These are phyloP conservation scores for Phialemonium atrogriseum DNA, from an alignment of 2,329 filamentous ascomycete species.

Conservation along the genomic window DNA sequence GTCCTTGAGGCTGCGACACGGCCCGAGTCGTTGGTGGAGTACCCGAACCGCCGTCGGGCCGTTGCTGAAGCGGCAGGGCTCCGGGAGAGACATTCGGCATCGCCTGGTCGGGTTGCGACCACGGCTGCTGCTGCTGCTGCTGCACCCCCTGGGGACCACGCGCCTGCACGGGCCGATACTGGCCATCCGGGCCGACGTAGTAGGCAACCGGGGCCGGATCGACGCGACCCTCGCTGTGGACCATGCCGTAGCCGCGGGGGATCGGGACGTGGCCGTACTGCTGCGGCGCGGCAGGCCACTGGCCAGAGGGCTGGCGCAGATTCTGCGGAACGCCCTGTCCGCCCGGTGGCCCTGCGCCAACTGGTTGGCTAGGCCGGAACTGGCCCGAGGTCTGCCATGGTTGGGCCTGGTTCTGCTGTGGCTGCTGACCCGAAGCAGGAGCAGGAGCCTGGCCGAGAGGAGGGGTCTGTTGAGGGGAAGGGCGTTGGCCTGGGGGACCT, in stretches of 20 bases:
- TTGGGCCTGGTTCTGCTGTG: not conserved
- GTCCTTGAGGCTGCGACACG: not conserved
- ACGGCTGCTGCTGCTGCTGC: constrained; percentile 4
- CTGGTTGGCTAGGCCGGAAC: too few relatives aligned
- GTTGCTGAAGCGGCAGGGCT: not conserved
- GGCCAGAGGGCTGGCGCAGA: constrained; percentile 1
- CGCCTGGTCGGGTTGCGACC: constrained; percentile 3
- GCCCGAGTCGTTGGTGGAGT: not conserved
- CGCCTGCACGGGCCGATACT: constrained; percentile 1
- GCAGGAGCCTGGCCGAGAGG: constrained; percentile 1
- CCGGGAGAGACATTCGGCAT: not conserved
- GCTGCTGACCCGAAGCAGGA: constrained; percentile 8
- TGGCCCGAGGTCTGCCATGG: not conserved
- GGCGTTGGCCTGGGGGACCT: constrained; percentile 2
- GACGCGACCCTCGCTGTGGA: constrained; percentile 14
- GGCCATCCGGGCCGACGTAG: constrained; percentile 10
- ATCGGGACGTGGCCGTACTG: constrained; percentile 18
- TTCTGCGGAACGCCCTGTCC: too few relatives aligned
- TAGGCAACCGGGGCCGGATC: constrained; percentile 12
- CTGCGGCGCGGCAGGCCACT: constrained; percentile 3
- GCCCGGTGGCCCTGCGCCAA: too few relatives aligned
- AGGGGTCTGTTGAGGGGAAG: constrained; percentile 3
- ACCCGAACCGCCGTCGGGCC: too few relatives aligned
- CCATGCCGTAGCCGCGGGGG: constrained; percentile 15
- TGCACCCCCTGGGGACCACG: not conserved